Base-by-base conservation (phyloP, 805 yeast species). In the Metschnikowia cubensis region DNA sequence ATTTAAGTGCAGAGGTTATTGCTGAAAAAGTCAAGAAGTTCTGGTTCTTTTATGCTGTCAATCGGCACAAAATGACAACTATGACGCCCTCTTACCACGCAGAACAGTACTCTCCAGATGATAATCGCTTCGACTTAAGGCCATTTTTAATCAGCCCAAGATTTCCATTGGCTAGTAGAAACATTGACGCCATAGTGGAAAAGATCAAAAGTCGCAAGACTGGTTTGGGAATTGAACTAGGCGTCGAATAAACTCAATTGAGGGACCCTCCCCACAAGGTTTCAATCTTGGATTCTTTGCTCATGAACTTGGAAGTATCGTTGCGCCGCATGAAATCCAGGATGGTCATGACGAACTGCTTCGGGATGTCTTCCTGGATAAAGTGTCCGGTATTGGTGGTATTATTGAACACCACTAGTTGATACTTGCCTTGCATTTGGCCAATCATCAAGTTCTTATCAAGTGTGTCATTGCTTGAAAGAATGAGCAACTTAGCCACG, bases 361-460 rank as follows among this genome's bases (percentile, higher is more conserved):
- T 67, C 0, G 97, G 94, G 6, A 79, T 76, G 65, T 94, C 99
- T 63, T 94, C 99, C 43, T 94, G 99, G n/a, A 95, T 71, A 59
- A 91, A 94, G 68, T 94, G 99, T 1, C 98, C 97, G 2, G 90
- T 62, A 18, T 64, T 58, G 6, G 62, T 54, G 35, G 64, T 74
- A 48, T 84, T 85, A 54, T 68, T 68, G 64, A 89, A 85, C 4
- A 90, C 94, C 13, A 88, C 83, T 37, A 94, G 75, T 68, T 95
- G 99, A 66, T 86, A 94, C 64, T 83, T 85, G 1, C 99, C 99
- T 68, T 91, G 98, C 99, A 94, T 94, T 67, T 95, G 99, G 0
- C 97, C 99, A 46, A 94, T 83, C 66, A 91, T 89, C 43, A 94
- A 73, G 35, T 80, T 80, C 55, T 85, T 89, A 67, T 94, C 99